Conservation (phyloP, 116 monocot genomes). For the Dioscorea cayenensis region DNA sequence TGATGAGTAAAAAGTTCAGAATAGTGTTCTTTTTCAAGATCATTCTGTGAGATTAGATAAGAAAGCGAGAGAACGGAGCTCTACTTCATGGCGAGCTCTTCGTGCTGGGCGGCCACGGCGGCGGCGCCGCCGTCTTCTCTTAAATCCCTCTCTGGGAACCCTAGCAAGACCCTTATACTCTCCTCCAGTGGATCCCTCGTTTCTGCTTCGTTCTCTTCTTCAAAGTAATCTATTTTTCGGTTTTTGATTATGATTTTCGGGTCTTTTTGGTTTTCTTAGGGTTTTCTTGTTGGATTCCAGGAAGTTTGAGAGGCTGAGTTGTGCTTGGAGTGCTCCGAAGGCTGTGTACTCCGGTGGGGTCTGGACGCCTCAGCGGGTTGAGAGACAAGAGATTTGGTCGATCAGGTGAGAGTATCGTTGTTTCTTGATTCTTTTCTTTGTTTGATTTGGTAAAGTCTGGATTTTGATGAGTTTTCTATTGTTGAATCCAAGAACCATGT, state of each 20-base stretch:
- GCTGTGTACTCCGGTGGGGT: slow-evolving; percentile 14
- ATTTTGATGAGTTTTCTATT: not conserved
- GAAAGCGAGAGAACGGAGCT: not conserved
- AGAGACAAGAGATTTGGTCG: slow-evolving; percentile 42
- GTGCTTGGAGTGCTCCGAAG: slow-evolving; percentile 6
- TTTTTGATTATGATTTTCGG: not conserved
- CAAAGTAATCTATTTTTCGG: not conserved
- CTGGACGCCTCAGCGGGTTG: not conserved
- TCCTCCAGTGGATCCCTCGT: not conserved
- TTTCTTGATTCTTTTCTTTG: not conserved
- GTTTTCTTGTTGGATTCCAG: not conserved
- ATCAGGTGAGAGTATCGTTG: slow-evolving; percentile 20
- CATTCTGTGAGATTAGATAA: not conserved
- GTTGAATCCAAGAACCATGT: not conserved
- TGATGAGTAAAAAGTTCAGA: too few relatives aligned
- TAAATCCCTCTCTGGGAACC: slow-evolving; percentile 5
- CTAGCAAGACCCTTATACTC: slow-evolving; percentile 11
- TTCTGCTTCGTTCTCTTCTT: not conserved
- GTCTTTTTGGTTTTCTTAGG: not conserved
- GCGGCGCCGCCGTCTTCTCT: slow-evolving; percentile 2
- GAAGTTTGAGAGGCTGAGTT: not conserved
- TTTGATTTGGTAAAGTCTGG: not conserved
- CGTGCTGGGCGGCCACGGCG: slow-evolving; percentile 4
- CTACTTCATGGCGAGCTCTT: slow-evolving; percentile 13
- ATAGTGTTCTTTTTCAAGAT: too few relatives aligned